Conservation (phyloP, 192 early-diverging fungal genomes). For the Pilobolus umbonatus region DNA sequence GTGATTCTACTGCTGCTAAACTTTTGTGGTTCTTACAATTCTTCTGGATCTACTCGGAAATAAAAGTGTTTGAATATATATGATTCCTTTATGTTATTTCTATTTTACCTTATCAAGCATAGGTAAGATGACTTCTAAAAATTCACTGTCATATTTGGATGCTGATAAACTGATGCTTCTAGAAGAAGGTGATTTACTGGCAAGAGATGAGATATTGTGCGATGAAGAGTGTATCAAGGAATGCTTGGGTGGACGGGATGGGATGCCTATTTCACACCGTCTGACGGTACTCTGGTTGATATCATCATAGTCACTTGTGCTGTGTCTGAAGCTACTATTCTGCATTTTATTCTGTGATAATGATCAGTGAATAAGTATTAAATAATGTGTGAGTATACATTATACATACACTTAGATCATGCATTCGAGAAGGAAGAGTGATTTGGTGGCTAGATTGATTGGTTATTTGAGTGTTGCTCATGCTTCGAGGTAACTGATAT, state of each 20-base stretch:
- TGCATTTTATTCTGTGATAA: constrained; percentile 23
- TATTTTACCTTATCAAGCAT: constrained; percentile 5
- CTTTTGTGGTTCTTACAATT: constrained; percentile 27
- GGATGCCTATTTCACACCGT: constrained; percentile 22
- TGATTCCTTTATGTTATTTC: neutral
- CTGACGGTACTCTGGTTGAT: constrained; percentile 26
- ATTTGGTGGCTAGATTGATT: neutral
- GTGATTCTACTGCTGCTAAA: constrained; percentile 35
- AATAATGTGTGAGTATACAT: neutral
- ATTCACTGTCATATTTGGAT: neutral
- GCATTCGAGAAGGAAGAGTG: constrained; percentile 9
- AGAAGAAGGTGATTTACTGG: constrained; percentile 16
- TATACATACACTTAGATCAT: constrained; percentile 23
- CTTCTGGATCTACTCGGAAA: constrained; percentile 26
- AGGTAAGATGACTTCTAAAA: constrained; percentile 5
- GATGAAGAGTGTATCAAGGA: too few species aligned
- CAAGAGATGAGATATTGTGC: constrained; percentile 6
- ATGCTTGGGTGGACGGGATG: neutral
- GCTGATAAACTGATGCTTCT: constrained; percentile 11
- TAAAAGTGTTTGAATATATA: neutral
- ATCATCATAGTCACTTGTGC: constrained; percentile 19
- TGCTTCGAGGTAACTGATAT: constrained; percentile 5
- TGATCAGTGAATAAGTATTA: too few species aligned
- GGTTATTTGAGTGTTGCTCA: constrained; percentile 18
- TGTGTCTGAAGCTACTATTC: constrained; percentile 18